Percentiles rank a stretch among this genome's conserved stretches.
Conservation (phyloP, 2,329 filamentous ascomycete genomes). For the Zelopaecilomyces penicillatus region DNA sequence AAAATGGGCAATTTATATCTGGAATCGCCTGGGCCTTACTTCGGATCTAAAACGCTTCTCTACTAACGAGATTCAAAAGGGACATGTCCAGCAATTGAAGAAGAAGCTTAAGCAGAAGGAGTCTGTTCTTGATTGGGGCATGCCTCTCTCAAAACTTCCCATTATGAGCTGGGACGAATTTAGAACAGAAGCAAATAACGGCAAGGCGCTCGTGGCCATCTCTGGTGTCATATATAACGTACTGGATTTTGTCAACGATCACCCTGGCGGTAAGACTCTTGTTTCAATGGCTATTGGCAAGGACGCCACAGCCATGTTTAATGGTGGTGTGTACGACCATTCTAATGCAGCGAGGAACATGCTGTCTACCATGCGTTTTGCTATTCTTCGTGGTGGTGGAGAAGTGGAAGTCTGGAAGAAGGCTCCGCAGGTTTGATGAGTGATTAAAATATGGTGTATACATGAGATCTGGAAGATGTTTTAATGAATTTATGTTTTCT, state of each 20-base stretch:
- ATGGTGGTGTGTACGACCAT: slow-evolving; percentile 74
- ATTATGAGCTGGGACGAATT: slow-evolving; percentile 74
- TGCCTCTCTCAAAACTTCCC: slow-evolving; percentile 66
- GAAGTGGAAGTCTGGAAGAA: slow-evolving; percentile 55
- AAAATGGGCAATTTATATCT: slow-evolving; percentile 62
- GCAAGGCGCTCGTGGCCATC: slow-evolving; percentile 54
- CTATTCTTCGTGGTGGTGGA: slow-evolving; percentile 68
- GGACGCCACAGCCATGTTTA: slow-evolving; percentile 75
- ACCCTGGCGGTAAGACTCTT: slow-evolving; percentile 71
- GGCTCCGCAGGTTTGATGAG: background rate
- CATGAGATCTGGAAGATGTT: too few species aligned
- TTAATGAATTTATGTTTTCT: too few species aligned
- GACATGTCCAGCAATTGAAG: slow-evolving; percentile 68
- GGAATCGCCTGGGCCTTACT: slow-evolving; percentile 69
- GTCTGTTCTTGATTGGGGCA: slow-evolving; percentile 66
- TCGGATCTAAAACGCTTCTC: slow-evolving; percentile 78
- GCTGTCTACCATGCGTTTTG: slow-evolving; percentile 70
- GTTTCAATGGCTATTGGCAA: slow-evolving; percentile 68
- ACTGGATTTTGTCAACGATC: slow-evolving; percentile 66
- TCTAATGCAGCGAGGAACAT: slow-evolving; percentile 76
- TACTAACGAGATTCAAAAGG: slow-evolving; percentile 77
- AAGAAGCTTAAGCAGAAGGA: slow-evolving; percentile 80
- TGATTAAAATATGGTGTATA: too few species aligned
- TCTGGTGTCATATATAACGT: slow-evolving; percentile 73
- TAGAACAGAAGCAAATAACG: slow-evolving; percentile 56